Evolutionary conservation across 208 protist genomes (phyloP).

Genomic region (Trypanosoma mega): DNA sequence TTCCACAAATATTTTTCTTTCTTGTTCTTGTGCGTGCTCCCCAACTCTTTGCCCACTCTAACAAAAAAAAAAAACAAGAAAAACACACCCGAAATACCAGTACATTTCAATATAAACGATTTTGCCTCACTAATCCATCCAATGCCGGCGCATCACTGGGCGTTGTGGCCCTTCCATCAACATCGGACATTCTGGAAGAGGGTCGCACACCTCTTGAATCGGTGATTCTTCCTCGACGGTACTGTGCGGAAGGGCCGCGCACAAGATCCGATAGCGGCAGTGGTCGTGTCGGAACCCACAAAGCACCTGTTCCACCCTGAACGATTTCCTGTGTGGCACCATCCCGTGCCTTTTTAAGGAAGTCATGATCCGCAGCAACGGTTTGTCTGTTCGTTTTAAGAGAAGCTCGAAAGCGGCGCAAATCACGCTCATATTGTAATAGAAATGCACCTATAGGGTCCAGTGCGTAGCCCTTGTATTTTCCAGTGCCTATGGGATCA

Average conservation of each 20-base stretch:
- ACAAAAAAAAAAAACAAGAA: constrained; percentile 5
- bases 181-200: neutral
- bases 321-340: constrained; percentile 36
- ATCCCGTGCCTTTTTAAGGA: constrained; percentile 34
- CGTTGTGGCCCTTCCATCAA: neutral
- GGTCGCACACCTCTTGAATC: constrained; percentile 2
- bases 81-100: too few species aligned
- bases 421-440: constrained; percentile 39
- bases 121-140: neutral
- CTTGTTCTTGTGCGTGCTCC: too few species aligned
- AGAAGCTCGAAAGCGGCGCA: constrained; percentile 22
- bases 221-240: neutral
- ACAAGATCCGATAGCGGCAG: constrained; percentile 40
- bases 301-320: constrained; percentile 30
- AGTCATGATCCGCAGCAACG: constrained; percentile 33
- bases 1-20: too few species aligned
- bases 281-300: constrained; percentile 38
- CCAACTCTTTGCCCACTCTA: too few species aligned
- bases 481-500: constrained; percentile 7
- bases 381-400: constrained; percentile 19
- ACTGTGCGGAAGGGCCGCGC: constrained; percentile 33
- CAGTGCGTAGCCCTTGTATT: constrained; percentile 41
- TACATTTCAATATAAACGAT: too few species aligned
- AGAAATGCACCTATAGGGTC: constrained; percentile 37
- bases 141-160: neutral